Conservation (phyloP, 139 green algal species). For the Chlorella sorokiniana region DNA sequence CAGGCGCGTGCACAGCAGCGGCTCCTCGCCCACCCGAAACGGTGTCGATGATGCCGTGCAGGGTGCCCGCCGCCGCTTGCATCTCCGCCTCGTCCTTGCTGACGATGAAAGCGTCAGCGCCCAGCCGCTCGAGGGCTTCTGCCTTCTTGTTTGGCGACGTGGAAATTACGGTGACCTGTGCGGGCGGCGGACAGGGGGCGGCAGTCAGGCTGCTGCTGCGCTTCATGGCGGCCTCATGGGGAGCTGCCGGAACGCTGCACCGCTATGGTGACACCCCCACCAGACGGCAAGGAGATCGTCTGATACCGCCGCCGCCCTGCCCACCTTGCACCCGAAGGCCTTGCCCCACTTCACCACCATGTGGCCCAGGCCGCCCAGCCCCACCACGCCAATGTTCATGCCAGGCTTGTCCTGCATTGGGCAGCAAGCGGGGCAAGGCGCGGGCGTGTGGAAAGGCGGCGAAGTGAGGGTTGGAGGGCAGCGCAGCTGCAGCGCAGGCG, state of each 20-base stretch:
- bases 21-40: constrained; percentile 50
- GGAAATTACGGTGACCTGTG: constrained; percentile 73
- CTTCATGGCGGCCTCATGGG: too few relatives aligned
- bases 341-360: constrained; percentile 79
- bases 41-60: constrained; percentile 90
- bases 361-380: constrained; percentile 62
- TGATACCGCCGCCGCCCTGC: not conserved
- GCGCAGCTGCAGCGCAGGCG: too few relatives aligned
- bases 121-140: constrained; percentile 68
- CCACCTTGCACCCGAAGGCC: constrained; percentile 65
- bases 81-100: constrained; percentile 48
- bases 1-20: too few relatives aligned
- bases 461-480: not conserved
- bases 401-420: constrained; percentile 67
- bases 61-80: constrained; percentile 40
- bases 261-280: too few relatives aligned
- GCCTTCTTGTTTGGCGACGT: constrained; percentile 69
- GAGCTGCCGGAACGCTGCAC: too few relatives aligned
- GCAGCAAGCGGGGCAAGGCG: too few relatives aligned
- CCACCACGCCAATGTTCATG: constrained; percentile 74
- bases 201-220: not conserved
- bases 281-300: too few relatives aligned
- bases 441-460: not conserved
- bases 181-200: not conserved
- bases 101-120: constrained; percentile 65